Evolutionary conservation across 176 grass and related monocot genomes (phyloP), one percentile per base, ranked within the genome.

Genomic region (Dendrocalamus sinicus): DNA sequence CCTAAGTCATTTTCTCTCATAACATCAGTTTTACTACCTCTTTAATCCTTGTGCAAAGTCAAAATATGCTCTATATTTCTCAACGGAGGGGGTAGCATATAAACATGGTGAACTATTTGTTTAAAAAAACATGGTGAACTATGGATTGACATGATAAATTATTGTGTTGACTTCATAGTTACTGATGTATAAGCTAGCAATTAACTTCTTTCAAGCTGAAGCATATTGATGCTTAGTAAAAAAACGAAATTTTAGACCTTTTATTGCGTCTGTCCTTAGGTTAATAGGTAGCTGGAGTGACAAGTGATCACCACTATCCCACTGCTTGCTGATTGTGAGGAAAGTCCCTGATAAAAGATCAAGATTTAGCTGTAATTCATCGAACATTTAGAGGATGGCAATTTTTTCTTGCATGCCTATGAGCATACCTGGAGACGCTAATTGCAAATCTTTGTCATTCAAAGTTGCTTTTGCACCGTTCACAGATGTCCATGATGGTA

Each of bases 401-500:
- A 39, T 19, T 69, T 69, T 35, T 82, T 22, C 7, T 26, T 40
- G 1, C 44, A 12, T 54, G 57, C 46, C 10, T 37, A 61, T 40
- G 44, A 46, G 16, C 37, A 54, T 93, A 99, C 96, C 96, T 83
- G 92, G 90, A 81, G 77, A 79, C 79, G 88, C 57, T 45, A 91
- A 70, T 50, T 54, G 50, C 10, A 99, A 11, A 81, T 89, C 74
- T 60, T 96, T 89, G 58, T 55, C 89, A 85, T 96, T 96, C 65
- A 96, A 26, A 63, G 81, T 74, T 55, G 84, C 92, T 82, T 89
- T 92, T 55, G 85, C 90, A 14, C 84, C 89, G 45, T 54, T 71
- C 77, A 43, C 53, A 70, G 90, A 99, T 44, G 90, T 89, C 96
- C 96, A 96, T 13, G 96, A 99, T 16, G 96, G 90, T 8, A 96